A percentile compares a stretch with the other conserved stretches of the same genome.
phyloP scores from a whole-genome alignment of 495 filamentous ascomycete genomes.

The Neurospora sp. region DNA sequence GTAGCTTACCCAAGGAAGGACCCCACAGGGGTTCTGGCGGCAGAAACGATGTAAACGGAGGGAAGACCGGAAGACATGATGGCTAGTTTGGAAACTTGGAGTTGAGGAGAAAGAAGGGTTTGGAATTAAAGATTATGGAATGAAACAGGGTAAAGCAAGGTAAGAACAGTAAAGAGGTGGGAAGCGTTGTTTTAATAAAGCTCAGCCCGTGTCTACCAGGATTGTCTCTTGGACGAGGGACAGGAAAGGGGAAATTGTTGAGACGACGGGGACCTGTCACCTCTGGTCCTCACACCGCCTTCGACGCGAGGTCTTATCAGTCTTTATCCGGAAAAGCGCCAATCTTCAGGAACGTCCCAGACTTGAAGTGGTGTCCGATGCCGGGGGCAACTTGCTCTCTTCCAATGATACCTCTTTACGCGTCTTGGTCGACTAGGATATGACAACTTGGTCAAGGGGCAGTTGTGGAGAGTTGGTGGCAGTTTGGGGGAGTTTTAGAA shows the following conservation, averaged over 20 bases:
- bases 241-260: background rate
- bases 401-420: background rate
- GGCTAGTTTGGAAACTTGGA: background rate
- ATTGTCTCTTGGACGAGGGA: background rate
- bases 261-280: background rate
- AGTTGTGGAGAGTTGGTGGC: background rate
- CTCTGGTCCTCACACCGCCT: background rate
- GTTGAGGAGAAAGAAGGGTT: background rate
- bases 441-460: background rate
- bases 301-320: background rate
- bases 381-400: background rate
- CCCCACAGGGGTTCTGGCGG: conserved; percentile 81
- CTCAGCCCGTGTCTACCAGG: background rate
- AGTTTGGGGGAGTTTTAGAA: background rate
- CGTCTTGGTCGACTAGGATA: background rate
- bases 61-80: conserved; percentile 36
- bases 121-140: background rate
- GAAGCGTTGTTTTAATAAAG: background rate
- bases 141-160: background rate
- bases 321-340: background rate
- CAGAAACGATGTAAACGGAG: conserved; percentile 91
- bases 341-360: background rate
- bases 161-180: background rate
- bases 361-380: background rate
- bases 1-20: conserved; percentile 72